These are phyloP conservation scores for maize (Zea mays) DNA, from an alignment of 176 grass and related monocot genomes.

Conservation along the genomic window DNA sequence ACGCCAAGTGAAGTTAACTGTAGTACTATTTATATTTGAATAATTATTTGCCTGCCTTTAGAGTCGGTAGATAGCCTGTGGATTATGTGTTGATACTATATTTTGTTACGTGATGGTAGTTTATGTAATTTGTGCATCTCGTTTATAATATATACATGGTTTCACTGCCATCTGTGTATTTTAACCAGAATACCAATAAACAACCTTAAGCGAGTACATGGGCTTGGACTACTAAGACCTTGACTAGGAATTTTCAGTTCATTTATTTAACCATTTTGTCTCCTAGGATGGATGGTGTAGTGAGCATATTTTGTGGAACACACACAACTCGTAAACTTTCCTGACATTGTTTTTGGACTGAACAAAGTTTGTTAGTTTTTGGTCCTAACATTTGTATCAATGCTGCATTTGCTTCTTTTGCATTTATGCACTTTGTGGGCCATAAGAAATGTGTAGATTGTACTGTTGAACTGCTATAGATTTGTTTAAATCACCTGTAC, in stretches of 20 bases:
- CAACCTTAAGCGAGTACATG: not conserved
- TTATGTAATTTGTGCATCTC: not conserved
- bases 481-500: slow-evolving; percentile 1
- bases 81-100: not conserved
- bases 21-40: slow-evolving; percentile 4
- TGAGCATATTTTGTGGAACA: not conserved
- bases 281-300: not conserved
- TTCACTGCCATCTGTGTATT: not conserved
- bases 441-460: not conserved
- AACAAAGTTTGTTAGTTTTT: slow-evolving; percentile 3
- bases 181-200: not conserved
- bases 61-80: not conserved
- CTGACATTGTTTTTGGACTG: not conserved
- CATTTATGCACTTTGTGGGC: not conserved
- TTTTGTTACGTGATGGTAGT: not conserved
- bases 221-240: not conserved
- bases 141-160: slow-evolving; percentile 8
- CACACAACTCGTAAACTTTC: not conserved
- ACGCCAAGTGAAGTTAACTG: not conserved
- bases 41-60: not conserved
- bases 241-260: not conserved
- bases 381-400: not conserved
- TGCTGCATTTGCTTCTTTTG: not conserved
- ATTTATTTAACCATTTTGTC: not conserved
- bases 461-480: slow-evolving; percentile 3